A percentile compares a stretch with the other conserved stretches of the same genome.
These are phyloP conservation scores for Oryza meridionalis DNA, from an alignment of 176 grass and related monocot species.

Conservation along the genomic window DNA sequence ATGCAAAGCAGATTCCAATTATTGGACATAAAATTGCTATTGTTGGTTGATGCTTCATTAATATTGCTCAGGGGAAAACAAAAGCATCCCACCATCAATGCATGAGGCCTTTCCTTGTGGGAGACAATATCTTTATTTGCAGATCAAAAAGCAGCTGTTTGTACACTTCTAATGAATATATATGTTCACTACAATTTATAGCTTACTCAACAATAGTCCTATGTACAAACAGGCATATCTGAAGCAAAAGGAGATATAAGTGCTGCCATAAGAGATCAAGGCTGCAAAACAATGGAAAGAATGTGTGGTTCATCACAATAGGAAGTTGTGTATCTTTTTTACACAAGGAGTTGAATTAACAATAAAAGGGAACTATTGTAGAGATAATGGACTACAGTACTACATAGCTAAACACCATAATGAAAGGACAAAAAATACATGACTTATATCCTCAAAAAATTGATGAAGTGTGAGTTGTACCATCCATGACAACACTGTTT, in stretches of 20 bases:
- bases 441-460: slow-evolving; percentile 26
- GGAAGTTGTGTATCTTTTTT: slow-evolving; percentile 9
- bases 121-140: slow-evolving; percentile 2
- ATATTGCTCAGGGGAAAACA: slow-evolving; percentile 32
- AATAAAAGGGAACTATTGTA: background rate
- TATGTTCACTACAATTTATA: slow-evolving; percentile 19
- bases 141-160: slow-evolving; percentile 12
- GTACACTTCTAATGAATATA: slow-evolving; percentile 1
- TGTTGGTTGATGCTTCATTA: slow-evolving; percentile 11
- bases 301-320: slow-evolving; percentile 25
- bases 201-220: slow-evolving; percentile 37
- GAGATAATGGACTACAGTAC: slow-evolving; percentile 26
- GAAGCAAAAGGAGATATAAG: slow-evolving; percentile 18
- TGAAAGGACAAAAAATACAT: slow-evolving; percentile 22
- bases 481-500: slow-evolving; percentile 84
- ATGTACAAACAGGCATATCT: slow-evolving; percentile 11
- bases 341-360: slow-evolving; percentile 15
- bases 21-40: background rate
- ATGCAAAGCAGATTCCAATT: slow-evolving; percentile 17
- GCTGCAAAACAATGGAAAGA: slow-evolving; percentile 21
- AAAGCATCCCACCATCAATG: slow-evolving; percentile 18
- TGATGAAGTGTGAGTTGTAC: slow-evolving; percentile 56
- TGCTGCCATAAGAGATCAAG: slow-evolving; percentile 22
- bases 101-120: slow-evolving; percentile 30
- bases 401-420: slow-evolving; percentile 7